Evolutionary conservation across 495 filamentous ascomycete species (phyloP).

Genomic region (Lichina pygmaea): DNA sequence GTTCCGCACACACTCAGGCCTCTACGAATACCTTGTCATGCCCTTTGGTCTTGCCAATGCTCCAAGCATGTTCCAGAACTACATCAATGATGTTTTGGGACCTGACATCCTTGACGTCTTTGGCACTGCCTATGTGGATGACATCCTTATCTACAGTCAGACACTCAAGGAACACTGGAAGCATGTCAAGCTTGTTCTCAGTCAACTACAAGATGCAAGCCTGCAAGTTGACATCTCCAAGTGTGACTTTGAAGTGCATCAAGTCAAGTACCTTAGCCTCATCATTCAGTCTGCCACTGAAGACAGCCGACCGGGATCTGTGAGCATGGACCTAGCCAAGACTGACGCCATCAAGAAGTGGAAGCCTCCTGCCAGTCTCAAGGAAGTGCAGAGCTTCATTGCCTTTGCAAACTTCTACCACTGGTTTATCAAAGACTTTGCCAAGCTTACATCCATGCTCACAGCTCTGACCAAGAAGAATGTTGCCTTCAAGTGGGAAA

Average conservation of each 20-base stretch:
- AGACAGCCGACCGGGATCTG: slow-evolving; percentile 1
- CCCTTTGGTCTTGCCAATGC: slow-evolving; percentile 9
- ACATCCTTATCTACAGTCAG: slow-evolving; percentile 13
- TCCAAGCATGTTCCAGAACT: slow-evolving; percentile 9
- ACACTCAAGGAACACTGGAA: slow-evolving; percentile 5
- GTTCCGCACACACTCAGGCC: slow-evolving; percentile 10
- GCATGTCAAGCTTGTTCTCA: slow-evolving; percentile 6
- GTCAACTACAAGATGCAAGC: slow-evolving; percentile 3
- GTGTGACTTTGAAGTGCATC: slow-evolving; percentile 9
- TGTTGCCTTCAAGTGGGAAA: slow-evolving; percentile 1
- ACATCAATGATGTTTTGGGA: slow-evolving; percentile 9
- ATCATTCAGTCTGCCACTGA: slow-evolving; percentile 2
- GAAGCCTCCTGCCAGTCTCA: slow-evolving; percentile 1
- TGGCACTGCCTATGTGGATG: slow-evolving; percentile 10
- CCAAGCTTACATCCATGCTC: slow-evolving; percentile 3
- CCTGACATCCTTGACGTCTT: slow-evolving; percentile 9
- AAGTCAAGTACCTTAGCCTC: slow-evolving; percentile 8
- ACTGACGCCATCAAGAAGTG: slow-evolving; percentile 9
- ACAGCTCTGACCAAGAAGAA: not conserved
- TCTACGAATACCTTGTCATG: slow-evolving; percentile 9
- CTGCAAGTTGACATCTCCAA: slow-evolving; percentile 11
- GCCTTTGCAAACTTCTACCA: slow-evolving; percentile 15
- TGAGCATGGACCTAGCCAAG: slow-evolving; percentile 9
- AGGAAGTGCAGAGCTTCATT: slow-evolving; percentile 9
- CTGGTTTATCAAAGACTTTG: slow-evolving; percentile 10